Conservation (phyloP, 2,329 filamentous ascomycete species). For the Epichloe hybrida region DNA sequence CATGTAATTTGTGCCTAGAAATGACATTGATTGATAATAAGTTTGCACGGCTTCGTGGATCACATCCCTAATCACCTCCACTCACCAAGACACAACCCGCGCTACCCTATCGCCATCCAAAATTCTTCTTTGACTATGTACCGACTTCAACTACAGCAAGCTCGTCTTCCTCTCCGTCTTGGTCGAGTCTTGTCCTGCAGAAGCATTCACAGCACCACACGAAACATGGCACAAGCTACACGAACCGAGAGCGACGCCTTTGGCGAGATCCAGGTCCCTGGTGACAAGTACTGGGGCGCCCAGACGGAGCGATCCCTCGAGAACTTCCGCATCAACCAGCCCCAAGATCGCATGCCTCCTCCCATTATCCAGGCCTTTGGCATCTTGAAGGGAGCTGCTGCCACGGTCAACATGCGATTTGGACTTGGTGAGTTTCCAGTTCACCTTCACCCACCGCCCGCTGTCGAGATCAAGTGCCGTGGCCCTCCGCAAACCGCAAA, state of each 20-base stretch:
- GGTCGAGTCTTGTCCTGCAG: background rate
- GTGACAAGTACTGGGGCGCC: constrained; percentile 96
- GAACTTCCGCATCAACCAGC: constrained; percentile 99
- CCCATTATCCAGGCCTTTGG: constrained; percentile 88
- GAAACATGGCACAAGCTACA: constrained; percentile 27
- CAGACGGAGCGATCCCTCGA: constrained; percentile 93
- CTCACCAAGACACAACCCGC: too few species aligned
- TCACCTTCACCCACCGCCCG: too few species aligned
- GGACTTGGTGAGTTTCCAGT: constrained; percentile 50
- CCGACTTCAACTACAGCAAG: background rate
- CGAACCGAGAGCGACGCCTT: constrained; percentile 95
- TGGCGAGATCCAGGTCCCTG: constrained; percentile 83
- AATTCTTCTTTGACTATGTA: too few species aligned
- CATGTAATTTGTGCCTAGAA: too few species aligned
- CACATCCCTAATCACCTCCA: too few species aligned
- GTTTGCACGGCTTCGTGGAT: too few species aligned
- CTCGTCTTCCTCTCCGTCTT: constrained; percentile 1
- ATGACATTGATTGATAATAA: too few species aligned
- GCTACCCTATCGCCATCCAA: too few species aligned
- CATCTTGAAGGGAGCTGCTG: constrained; percentile 92
- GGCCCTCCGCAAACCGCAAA: too few species aligned
- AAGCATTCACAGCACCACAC: constrained; percentile 9
- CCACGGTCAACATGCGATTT: constrained; percentile 88
- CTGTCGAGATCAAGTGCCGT: too few species aligned
- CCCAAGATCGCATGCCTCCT: constrained; percentile 94